Base-by-base conservation (phyloP, 768 basidiomycete genomes). In the Omphalotus guepiniiformis region DNA sequence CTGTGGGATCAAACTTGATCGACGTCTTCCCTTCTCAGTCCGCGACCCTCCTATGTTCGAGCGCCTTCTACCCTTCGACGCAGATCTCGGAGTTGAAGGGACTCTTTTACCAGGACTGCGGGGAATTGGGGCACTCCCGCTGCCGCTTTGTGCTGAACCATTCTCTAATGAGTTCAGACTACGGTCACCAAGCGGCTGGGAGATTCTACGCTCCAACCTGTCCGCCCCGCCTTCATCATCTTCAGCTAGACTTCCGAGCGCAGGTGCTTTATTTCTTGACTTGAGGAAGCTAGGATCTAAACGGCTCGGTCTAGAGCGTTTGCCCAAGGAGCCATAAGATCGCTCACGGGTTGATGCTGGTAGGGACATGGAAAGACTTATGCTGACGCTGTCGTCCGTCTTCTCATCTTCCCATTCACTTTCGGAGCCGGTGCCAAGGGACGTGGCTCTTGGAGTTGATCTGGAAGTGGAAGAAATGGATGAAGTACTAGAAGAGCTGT, bases 321-420 rank as follows among this genome's bases (percentile, higher is more conserved):
- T 76, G 19, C 58, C 66, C 61, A n/a, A 64, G 47, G 58, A 56
- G 29, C 56, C 58, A 30, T 59, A 62, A 6, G 63, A 64, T 1
- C 59, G 56, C 50, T 53, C 55, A 22, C 58, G 55, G 13, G 61
- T 62, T 25, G 75, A 67, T 13, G 67, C 57, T 29, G 71, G 62
- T n/a, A 70, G 55, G 12, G 72, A 69, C n/a, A 67, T 60, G 13
- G 76, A 67, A 58, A 80, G 73, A 59, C 74, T 81, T 50, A 82
- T 48, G 53, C 72, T 79, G 55, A 86, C 58, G 59, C 84, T 88
- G 41, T 88, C 88, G 6, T 93, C 88, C 1, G 85, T 88, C 67
- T 79, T 86, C 59, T 91, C 88, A 55, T 82, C 80, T 57, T 91
- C 90, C 58, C 92, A 88, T 64, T 92, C 89, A 89, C 90, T 92